phyloP scores from a whole-genome alignment of 352 stramenopile genomes.

The Elongisporangium prolatum region DNA sequence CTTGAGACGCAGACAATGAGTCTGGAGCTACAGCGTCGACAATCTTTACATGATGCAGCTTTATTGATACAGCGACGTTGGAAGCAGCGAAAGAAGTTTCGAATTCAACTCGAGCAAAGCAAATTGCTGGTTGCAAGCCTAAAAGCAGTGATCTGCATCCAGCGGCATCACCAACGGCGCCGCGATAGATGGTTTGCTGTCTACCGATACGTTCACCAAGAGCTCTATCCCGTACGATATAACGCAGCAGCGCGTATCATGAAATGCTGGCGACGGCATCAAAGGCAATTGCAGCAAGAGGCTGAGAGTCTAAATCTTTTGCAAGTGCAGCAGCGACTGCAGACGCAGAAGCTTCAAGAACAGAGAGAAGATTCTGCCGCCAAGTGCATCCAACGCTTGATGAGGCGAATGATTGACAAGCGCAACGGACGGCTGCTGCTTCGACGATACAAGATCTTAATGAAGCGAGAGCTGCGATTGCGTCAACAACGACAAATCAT shows the following conservation, averaged over 20 bases:
- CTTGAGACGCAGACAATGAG: neutral
- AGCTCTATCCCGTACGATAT: slow-evolving; percentile 23
- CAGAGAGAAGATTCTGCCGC: slow-evolving; percentile 13
- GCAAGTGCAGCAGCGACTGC: slow-evolving; percentile 17
- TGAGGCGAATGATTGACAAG: slow-evolving; percentile 14
- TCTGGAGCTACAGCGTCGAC: neutral
- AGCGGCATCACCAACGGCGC: slow-evolving; percentile 29
- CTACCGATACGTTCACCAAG: slow-evolving; percentile 15
- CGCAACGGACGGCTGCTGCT: slow-evolving; percentile 36
- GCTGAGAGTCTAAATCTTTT: neutral
- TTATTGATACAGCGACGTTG: slow-evolving; percentile 11
- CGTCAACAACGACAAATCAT: slow-evolving; percentile 48
- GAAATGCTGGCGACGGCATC: slow-evolving; percentile 19
- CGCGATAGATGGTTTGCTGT: slow-evolving; percentile 30
- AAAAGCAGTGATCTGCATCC: slow-evolving; percentile 23
- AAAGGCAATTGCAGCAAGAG: neutral
- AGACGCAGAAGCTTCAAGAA: slow-evolving; percentile 10
- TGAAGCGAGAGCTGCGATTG: slow-evolving; percentile 40
- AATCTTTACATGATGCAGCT: slow-evolving; percentile 1
- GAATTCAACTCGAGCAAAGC: slow-evolving; percentile 8
- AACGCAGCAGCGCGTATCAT: slow-evolving; percentile 10
- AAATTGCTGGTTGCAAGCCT: slow-evolving; percentile 15
- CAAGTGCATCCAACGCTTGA: slow-evolving; percentile 29
- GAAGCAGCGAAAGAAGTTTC: slow-evolving; percentile 10
- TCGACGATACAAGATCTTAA: slow-evolving; percentile 36